Percentiles rank a stretch among this genome's conserved stretches.
Evolutionary conservation across 2,329 filamentous ascomycete species (phyloP).

Genomic region (Fusarium sp.): DNA sequence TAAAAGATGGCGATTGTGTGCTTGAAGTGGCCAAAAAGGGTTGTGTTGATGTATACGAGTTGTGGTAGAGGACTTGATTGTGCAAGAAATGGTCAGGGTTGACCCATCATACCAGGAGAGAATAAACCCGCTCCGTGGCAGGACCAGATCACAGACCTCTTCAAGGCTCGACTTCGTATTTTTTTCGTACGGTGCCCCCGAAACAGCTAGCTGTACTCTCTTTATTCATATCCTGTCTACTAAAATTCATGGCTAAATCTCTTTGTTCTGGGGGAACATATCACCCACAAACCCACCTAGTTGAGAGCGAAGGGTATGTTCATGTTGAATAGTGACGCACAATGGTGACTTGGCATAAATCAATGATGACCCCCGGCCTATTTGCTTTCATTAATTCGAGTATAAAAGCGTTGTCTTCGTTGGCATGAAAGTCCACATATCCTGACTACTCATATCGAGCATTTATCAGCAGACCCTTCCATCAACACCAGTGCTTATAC

Average conservation of each 20-base stretch:
- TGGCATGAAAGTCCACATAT: background rate
- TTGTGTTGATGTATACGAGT: background rate
- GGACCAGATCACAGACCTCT: background rate
- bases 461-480: background rate
- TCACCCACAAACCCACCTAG: background rate
- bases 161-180: background rate
- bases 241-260: background rate
- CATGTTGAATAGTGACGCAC: background rate
- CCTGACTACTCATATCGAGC: background rate
- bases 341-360: no score
- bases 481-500: background rate
- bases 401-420: background rate
- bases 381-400: background rate
- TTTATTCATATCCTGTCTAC: background rate
- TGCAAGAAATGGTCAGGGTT: background rate
- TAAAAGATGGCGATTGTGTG: background rate
- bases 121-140: background rate
- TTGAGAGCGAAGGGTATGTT: background rate
- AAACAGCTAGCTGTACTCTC: background rate
- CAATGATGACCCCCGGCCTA: accelerated
- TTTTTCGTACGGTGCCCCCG: background rate
- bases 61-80: background rate
- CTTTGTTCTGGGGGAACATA: background rate
- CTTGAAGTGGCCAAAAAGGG: background rate
- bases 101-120: background rate